phyloP scores from a whole-genome alignment of 768 basidiomycete species.

The Leucosporidium creatinivorum region DNA sequence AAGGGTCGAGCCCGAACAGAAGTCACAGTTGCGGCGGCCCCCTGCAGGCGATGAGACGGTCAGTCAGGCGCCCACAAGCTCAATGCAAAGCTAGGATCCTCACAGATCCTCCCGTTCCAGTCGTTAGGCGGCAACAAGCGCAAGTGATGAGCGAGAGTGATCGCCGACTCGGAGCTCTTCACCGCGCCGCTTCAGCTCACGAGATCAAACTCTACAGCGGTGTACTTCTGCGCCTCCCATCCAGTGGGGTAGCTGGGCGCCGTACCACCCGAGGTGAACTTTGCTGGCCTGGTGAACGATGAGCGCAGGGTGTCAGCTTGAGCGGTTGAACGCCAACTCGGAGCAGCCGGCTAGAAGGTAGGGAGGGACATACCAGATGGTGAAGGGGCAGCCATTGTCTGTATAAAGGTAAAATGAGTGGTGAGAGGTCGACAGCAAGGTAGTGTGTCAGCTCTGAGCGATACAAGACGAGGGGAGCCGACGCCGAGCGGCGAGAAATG shows the following conservation, averaged over 20 bases:
- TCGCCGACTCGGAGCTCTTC: too few relatives aligned
- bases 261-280: conserved; percentile 26
- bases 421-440: too few relatives aligned
- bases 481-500: neutral
- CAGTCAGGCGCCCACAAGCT: too few relatives aligned
- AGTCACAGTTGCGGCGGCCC: conserved; percentile 46
- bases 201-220: conserved; percentile 50
- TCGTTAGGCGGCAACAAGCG: conserved; percentile 40
- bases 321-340: too few relatives aligned
- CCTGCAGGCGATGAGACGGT: too few relatives aligned
- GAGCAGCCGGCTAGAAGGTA: too few relatives aligned
- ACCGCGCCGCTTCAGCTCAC: conserved; percentile 42
- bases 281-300: conserved; percentile 2
- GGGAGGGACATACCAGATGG: conserved; percentile 4
- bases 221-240: conserved; percentile 34
- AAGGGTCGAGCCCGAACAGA: conserved; percentile 40
- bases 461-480: too few relatives aligned
- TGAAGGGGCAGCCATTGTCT: neutral
- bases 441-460: too few relatives aligned
- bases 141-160: too few relatives aligned
- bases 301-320: too few relatives aligned
- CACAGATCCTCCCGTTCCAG: conserved; percentile 58
- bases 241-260: conserved; percentile 22
- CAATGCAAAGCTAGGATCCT: too few relatives aligned
- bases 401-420: too few relatives aligned